A percentile compares a stretch with the other conserved stretches of the same genome.
Evolutionary conservation across 495 filamentous ascomycete species (phyloP).

Genomic region (Delitschia confertaspora): DNA sequence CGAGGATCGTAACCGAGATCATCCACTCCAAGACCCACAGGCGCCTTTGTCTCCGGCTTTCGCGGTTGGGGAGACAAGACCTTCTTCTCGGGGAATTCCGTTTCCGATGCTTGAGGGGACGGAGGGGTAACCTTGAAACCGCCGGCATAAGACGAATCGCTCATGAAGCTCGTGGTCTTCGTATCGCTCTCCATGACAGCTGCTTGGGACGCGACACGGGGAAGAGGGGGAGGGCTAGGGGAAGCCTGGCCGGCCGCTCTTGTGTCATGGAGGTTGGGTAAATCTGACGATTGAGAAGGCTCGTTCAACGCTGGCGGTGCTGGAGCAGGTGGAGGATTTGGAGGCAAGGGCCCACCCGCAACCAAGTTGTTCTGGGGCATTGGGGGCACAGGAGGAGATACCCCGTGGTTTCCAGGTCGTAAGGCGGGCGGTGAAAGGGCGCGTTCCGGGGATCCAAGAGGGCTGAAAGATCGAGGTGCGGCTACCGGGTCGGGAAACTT

Average conservation of each 20-base stretch:
- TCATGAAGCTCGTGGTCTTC: constrained; percentile 32
- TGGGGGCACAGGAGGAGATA: constrained; percentile 23
- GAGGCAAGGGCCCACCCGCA: constrained; percentile 8
- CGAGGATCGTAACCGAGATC: constrained; percentile 51
- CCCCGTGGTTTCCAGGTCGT: constrained; percentile 17
- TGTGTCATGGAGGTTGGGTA: constrained; percentile 10
- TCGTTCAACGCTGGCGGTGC: constrained; percentile 4
- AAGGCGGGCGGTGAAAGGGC: constrained; percentile 12
- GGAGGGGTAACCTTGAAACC: constrained; percentile 46
- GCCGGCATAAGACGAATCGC: constrained; percentile 56
- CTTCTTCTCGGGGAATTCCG: not conserved
- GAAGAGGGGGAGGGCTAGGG: constrained; percentile 26
- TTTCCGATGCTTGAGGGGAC: constrained; percentile 19
- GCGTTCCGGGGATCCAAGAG: constrained; percentile 2
- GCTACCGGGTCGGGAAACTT: constrained; percentile 14
- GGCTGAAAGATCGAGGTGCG: constrained; percentile 2
- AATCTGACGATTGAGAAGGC: no score
- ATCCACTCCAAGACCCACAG: constrained; percentile 45
- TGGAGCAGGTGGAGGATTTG: constrained; percentile 2
- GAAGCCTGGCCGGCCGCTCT: constrained; percentile 6
- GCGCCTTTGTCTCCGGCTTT: constrained; percentile 23
- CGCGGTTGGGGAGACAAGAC: constrained; percentile 11
- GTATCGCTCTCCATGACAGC: constrained; percentile 25
- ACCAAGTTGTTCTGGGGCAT: not conserved
- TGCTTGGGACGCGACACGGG: constrained; percentile 31